Conservation (phyloP, 129 eudicot species). For the Logfia minima region DNA sequence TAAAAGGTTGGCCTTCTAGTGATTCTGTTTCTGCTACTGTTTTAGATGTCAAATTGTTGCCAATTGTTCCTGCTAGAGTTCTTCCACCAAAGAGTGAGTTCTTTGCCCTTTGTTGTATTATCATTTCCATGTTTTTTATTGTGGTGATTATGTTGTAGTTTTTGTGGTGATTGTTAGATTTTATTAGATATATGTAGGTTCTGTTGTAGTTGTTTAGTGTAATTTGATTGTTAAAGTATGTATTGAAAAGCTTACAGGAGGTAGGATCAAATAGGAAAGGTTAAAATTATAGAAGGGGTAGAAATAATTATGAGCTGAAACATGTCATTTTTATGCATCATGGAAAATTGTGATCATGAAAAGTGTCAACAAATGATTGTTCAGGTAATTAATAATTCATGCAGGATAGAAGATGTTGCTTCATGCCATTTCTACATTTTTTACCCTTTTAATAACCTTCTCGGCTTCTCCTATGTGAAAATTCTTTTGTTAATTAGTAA, state of each 20-base stretch:
- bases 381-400: too few relatives aligned
- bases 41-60: constrained; percentile 44
- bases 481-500: not conserved
- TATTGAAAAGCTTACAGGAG: too few relatives aligned
- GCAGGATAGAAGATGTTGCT: too few relatives aligned
- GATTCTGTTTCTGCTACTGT: constrained; percentile 44
- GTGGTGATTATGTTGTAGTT: constrained; percentile 18
- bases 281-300: not conserved
- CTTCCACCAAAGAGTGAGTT: constrained; percentile 90
- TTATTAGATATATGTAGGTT: not conserved
- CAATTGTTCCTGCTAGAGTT: constrained; percentile 49
- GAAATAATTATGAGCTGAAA: not conserved
- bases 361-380: too few relatives aligned
- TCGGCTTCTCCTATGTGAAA: not conserved
- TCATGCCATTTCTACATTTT: too few relatives aligned
- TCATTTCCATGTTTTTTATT: not conserved
- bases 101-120: not conserved
- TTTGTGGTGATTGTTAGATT: not conserved
- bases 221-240: not conserved
- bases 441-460: too few relatives aligned
- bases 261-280: not conserved
- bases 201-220: not conserved
- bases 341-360: not conserved
- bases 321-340: too few relatives aligned
- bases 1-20: constrained; percentile 81